Evolutionary conservation across 2,329 filamentous ascomycete species (phyloP).

Genomic region (Sclerotinia minor): DNA sequence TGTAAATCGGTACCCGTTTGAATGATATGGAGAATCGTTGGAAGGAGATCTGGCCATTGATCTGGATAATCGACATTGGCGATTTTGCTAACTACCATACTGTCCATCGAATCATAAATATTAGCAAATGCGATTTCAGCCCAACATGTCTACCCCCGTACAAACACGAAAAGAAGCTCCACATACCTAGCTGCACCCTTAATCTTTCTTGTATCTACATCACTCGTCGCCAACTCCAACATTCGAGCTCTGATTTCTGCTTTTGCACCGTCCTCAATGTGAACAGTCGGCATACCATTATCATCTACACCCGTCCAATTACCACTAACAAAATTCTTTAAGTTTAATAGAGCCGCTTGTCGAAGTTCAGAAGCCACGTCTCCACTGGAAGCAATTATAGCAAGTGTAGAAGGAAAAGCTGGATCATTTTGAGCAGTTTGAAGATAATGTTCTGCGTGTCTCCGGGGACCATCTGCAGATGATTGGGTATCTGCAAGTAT

Average conservation of each 20-base stretch:
- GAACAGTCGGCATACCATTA: conserved; percentile 53
- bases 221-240: conserved; percentile 72
- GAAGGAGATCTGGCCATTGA: conserved; percentile 87
- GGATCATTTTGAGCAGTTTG: conserved; percentile 53
- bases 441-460: conserved; percentile 69
- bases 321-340: conserved; percentile 80
- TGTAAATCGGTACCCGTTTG: conserved; percentile 74
- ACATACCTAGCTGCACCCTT: conserved; percentile 82
- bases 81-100: conserved; percentile 85
- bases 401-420: conserved; percentile 76
- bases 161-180: conserved; percentile 2
- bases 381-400: conserved; percentile 76
- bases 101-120: conserved; percentile 39
- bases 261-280: conserved; percentile 73
- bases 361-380: conserved; percentile 73
- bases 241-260: conserved; percentile 70
- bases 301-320: conserved; percentile 80
- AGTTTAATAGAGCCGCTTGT: conserved; percentile 75
- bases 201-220: conserved; percentile 76
- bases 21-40: conserved; percentile 75
- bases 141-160: neutral
- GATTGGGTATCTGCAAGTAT: conserved; percentile 86
- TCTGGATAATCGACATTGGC: conserved; percentile 92
- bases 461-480: conserved; percentile 71
- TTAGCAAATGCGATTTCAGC: conserved; percentile 20